Evolutionary conservation across 108 stramenopile genomes (phyloP).

Genomic region (Nitzschia inconspicua): DNA sequence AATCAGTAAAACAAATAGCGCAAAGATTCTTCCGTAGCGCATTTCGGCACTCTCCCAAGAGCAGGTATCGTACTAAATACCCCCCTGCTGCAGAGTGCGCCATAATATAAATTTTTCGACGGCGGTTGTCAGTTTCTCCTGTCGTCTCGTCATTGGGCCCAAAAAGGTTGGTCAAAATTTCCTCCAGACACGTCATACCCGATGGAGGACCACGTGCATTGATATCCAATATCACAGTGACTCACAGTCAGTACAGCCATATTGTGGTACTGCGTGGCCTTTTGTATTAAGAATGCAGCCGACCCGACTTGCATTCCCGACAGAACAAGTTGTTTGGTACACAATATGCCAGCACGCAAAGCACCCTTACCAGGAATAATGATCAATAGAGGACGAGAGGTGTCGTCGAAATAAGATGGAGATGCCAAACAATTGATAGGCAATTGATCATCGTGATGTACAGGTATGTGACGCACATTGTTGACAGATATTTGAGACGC

Average conservation of each 20-base stretch:
- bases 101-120: conserved; percentile 41
- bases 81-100: conserved; percentile 52
- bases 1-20: conserved; percentile 55
- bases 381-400: conserved; percentile 23
- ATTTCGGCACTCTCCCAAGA: conserved; percentile 6
- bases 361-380: conserved; percentile 49
- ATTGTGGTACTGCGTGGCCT: too few relatives aligned
- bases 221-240: too few relatives aligned
- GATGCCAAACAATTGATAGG: conserved; percentile 29
- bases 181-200: too few relatives aligned
- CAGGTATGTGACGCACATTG: conserved; percentile 40
- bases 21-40: conserved; percentile 19
- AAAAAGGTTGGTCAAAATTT: too few relatives aligned
- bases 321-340: conserved; percentile 35
- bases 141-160: too few relatives aligned
- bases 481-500: conserved; percentile 35
- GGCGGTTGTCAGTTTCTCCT: too few relatives aligned
- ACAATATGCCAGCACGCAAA: conserved; percentile 44
- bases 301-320: conserved; percentile 47
- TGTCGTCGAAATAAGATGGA: background rate
- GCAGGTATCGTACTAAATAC: conserved; percentile 46
- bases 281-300: conserved; percentile 28
- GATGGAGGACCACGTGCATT: too few relatives aligned
- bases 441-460: conserved; percentile 17
- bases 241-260: too few relatives aligned